Percentiles rank a stretch among this genome's conserved stretches.
Evolutionary conservation across 1,139 yeast genomes (phyloP).

Genomic region (Zygosaccharomyces sapae): DNA sequence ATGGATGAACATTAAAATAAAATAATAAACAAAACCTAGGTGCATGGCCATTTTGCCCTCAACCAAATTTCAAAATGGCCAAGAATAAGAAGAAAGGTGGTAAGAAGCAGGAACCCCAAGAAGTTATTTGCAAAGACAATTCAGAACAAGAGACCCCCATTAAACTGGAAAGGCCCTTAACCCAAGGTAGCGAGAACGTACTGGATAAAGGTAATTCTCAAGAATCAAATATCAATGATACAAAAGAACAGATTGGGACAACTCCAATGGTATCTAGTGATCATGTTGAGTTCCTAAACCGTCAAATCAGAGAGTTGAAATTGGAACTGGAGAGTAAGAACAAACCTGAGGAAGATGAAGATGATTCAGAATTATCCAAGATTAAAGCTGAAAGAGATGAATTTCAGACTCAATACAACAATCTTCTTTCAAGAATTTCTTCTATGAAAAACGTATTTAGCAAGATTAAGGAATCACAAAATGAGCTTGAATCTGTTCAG

Average conservation of each 20-base stretch:
- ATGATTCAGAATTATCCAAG: constrained; percentile 38
- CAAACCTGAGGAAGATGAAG: constrained; percentile 12
- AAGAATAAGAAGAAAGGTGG: constrained; percentile 32
- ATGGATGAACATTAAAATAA: background rate
- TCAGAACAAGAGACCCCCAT: constrained; percentile 1
- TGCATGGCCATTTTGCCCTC: background rate
- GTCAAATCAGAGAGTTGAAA: constrained; percentile 30
- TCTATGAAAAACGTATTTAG: constrained; percentile 74
- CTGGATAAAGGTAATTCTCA: background rate
- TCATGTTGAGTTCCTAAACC: constrained; percentile 18
- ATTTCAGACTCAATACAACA: constrained; percentile 67
- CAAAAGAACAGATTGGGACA: constrained; percentile 3
- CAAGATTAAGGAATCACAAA: constrained; percentile 72
- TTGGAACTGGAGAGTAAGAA: constrained; percentile 22
- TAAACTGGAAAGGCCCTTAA: background rate
- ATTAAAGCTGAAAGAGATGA: constrained; percentile 59
- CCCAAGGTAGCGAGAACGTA: background rate
- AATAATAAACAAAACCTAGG: background rate
- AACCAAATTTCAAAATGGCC: constrained; percentile 21
- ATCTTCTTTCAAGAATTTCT: constrained; percentile 67
- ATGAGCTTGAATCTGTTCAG: constrained; percentile 59
- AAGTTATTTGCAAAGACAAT: constrained; percentile 6
- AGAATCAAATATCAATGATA: constrained; percentile 8
- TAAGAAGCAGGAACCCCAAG: constrained; percentile 16
- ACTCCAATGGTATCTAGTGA: background rate